Evolutionary conservation across 345 rosid species (phyloP), one percentile per base, ranked within the genome.

Genomic region (Trapa bicornis): DNA sequence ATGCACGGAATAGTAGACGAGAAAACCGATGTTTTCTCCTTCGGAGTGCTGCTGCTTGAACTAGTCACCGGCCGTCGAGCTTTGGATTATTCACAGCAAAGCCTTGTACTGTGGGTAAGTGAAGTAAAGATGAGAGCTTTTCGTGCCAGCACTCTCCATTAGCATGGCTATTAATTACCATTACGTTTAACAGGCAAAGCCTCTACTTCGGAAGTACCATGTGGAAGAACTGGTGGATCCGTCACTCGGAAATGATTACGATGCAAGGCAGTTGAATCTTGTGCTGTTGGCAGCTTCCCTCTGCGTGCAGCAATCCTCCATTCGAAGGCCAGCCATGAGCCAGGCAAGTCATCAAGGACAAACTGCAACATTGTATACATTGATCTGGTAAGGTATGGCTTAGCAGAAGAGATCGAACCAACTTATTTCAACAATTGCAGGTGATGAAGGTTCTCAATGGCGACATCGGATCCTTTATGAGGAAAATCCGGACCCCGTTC

Each of bases 1-100:
- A 87, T 90, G 82, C 95, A 94, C 17, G 99, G 97, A 60, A 88
- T 94, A 73, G 97, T 94, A 43, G 97, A 94, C 47, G 99, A 94
- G 64, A 94, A 89, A 74, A 94, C 96, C 0, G 99, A 94, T 69
- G 96, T 86, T 29, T 94, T 87, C 17, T 85, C 99, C 13, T 87
- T 86, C 13, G 99, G 99, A 29, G 97, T 94, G 37, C 78, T 94
- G 76, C 76, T 91, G 37, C 73, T 94, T 67, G 99, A 94, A 70
- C 82, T 94, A 58, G 91, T 89, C 74, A 84, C 93, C 0, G 97
- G 99, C 47, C 84, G 92, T 65, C 81, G 96, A 64, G 97, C 99
- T 47, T 79, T 94, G 0, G 99, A 94, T 75, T 86, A 87, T 84
- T 82, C 91, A 1, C 88, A 81, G 76, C 91, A 86, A 79, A 87